phyloP scores from a whole-genome alignment of 2,329 filamentous ascomycete genomes.

The Fusarium brevicatenulatum region DNA sequence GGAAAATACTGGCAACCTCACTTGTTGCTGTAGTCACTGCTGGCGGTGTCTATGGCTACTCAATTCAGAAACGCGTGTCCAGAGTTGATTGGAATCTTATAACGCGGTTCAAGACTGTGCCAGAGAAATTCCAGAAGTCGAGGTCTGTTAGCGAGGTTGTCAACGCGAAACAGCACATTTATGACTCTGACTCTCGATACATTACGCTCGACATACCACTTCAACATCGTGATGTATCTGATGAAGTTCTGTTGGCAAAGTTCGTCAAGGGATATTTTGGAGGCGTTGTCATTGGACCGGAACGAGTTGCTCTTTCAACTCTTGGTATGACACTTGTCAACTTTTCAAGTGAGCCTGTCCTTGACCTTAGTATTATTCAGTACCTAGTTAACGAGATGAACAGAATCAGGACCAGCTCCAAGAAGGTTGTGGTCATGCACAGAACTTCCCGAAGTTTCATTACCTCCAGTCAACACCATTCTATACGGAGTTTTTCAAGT shows the following conservation, averaged over 20 bases:
- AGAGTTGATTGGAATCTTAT: conserved; percentile 28
- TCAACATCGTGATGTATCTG: conserved; percentile 22
- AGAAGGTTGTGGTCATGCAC: conserved; percentile 31
- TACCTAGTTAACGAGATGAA: neutral
- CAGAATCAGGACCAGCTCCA: conserved; percentile 11
- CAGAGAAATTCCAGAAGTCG: conserved; percentile 42
- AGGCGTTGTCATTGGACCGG: conserved; percentile 44
- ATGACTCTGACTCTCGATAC: conserved; percentile 38
- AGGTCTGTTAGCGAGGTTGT: conserved; percentile 39
- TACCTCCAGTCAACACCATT: conserved; percentile 36
- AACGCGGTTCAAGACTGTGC: conserved; percentile 16
- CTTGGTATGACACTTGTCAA: conserved; percentile 18
- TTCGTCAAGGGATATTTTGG: conserved; percentile 47
- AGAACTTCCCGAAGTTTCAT: conserved; percentile 24
- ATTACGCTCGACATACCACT: conserved; percentile 38
- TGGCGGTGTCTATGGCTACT: conserved; percentile 31
- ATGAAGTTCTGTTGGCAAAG: conserved; percentile 44
- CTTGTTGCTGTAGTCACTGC: conserved; percentile 11
- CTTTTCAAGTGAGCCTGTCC: conserved; percentile 26
- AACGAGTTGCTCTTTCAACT: conserved; percentile 32
- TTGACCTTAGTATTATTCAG: rapidly evolving
- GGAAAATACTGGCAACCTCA: conserved; percentile 28
- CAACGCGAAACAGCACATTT: conserved; percentile 37
- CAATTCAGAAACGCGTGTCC: conserved; percentile 22
- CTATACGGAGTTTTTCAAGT: conserved; percentile 46